These are phyloP conservation scores for Trichoderma erinaceum DNA, from an alignment of 495 filamentous ascomycete species.

Conservation along the genomic window DNA sequence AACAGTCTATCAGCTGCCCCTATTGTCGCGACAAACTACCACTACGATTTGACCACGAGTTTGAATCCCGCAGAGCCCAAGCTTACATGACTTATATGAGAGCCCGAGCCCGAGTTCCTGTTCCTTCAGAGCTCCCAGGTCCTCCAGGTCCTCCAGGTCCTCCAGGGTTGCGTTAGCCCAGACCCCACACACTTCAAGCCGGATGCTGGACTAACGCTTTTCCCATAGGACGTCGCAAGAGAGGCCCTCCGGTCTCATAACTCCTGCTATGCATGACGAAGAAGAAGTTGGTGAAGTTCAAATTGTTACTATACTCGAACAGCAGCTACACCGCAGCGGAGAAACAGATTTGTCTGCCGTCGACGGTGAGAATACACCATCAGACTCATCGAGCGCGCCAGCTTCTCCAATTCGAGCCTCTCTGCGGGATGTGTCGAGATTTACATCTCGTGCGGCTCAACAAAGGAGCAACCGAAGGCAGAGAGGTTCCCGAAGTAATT, in stretches of 20 bases:
- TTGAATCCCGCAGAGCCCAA: background rate
- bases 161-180: background rate
- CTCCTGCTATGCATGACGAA: background rate
- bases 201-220: background rate
- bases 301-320: background rate
- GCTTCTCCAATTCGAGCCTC: background rate
- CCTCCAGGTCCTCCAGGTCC: background rate
- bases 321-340: background rate
- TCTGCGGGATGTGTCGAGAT: background rate
- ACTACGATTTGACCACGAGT: background rate
- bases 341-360: background rate
- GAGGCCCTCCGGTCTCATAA: background rate
- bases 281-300: background rate
- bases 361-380: background rate
- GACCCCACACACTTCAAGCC: background rate
- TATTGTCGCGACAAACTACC: slow-evolving; percentile 37
- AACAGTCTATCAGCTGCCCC: slow-evolving; percentile 52
- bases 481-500: background rate
- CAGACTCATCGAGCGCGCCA: background rate
- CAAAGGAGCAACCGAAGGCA: background rate
- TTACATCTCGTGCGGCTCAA: background rate
- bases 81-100: background rate
- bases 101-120: background rate
- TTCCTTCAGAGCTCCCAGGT: too few relatives aligned
- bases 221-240: background rate